A percentile compares a stretch with the other conserved stretches of the same genome.
These are phyloP conservation scores for Pichia exigua DNA, from an alignment of 805 yeast genomes.

Conservation along the genomic window DNA sequence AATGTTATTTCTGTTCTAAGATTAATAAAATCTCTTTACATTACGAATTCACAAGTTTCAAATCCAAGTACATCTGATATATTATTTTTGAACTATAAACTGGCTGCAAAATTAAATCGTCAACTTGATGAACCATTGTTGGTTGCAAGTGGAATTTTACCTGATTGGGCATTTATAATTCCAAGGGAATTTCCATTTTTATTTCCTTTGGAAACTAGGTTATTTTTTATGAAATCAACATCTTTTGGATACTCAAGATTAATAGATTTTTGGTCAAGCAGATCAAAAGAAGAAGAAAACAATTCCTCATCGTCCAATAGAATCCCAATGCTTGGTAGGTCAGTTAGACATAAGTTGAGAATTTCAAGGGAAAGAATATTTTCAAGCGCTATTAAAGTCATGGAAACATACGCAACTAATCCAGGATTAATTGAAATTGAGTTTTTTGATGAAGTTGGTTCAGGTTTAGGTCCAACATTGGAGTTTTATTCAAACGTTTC, in stretches of 20 bases:
- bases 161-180: slow-evolving; percentile 75
- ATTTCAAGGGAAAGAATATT: slow-evolving; percentile 63
- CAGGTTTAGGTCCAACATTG: slow-evolving; percentile 92
- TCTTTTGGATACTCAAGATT: slow-evolving; percentile 86
- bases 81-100: slow-evolving; percentile 62
- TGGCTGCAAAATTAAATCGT: slow-evolving; percentile 77
- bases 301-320: slow-evolving; percentile 17
- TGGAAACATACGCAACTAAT: slow-evolving; percentile 67
- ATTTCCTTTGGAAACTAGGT: slow-evolving; percentile 76
- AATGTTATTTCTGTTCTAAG: slow-evolving; percentile 35
- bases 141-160: slow-evolving; percentile 79
- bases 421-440: slow-evolving; percentile 83
- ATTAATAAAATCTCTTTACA: slow-evolving; percentile 41
- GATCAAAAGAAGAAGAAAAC: slow-evolving; percentile 29
- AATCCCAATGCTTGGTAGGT: slow-evolving; percentile 57
- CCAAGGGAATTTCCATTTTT: slow-evolving; percentile 71
- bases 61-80: slow-evolving; percentile 24
- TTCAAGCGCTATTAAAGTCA: slow-evolving; percentile 69
- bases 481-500: slow-evolving; percentile 86
- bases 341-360: slow-evolving; percentile 71
- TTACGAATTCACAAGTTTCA: slow-evolving; percentile 24
- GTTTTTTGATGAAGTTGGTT: slow-evolving; percentile 86
- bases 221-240: slow-evolving; percentile 72
- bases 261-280: slow-evolving; percentile 65
- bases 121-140: slow-evolving; percentile 86